Evolutionary conservation across 2,329 filamentous ascomycete species (phyloP).

Genomic region (Hymenoscyphus occultus): DNA sequence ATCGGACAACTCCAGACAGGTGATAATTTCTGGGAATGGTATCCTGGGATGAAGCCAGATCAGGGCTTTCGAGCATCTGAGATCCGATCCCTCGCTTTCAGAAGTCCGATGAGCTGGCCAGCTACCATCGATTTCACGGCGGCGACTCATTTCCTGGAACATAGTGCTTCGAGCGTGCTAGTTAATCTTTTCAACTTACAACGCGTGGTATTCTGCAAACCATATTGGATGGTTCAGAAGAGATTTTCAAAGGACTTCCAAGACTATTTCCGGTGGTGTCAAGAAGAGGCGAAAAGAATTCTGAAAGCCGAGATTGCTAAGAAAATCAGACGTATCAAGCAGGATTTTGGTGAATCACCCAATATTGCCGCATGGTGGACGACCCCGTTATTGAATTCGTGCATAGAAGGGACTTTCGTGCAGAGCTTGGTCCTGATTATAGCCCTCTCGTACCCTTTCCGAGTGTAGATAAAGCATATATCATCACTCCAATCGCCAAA

Average conservation of each 20-base stretch:
- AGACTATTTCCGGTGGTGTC: not conserved
- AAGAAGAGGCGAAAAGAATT: too few relatives aligned
- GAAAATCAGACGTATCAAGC: too few relatives aligned
- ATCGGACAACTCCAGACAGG: not conserved
- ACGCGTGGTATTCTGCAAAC: not conserved
- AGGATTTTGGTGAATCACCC: not conserved
- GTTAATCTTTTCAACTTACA: not conserved
- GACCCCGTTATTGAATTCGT: not conserved
- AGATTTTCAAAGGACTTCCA: too few relatives aligned
- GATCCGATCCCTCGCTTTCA: not conserved
- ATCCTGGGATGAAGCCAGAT: not conserved
- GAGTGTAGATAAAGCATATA: not conserved
- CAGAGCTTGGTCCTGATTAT: not conserved
- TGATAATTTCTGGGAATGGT: not conserved
- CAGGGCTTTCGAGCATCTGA: not conserved
- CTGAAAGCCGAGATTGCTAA: too few relatives aligned
- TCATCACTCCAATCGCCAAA: not conserved
- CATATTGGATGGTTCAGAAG: not conserved
- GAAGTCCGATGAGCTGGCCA: too few relatives aligned
- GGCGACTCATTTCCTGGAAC: too few relatives aligned
- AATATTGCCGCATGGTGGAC: not conserved
- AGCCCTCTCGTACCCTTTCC: not conserved
- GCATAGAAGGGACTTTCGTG: not conserved
- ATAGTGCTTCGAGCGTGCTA: not conserved
- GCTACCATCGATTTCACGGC: too few relatives aligned